Base-by-base conservation (phyloP, 1,284 basidiomycete genomes). In the Rhodotorula sp. region DNA sequence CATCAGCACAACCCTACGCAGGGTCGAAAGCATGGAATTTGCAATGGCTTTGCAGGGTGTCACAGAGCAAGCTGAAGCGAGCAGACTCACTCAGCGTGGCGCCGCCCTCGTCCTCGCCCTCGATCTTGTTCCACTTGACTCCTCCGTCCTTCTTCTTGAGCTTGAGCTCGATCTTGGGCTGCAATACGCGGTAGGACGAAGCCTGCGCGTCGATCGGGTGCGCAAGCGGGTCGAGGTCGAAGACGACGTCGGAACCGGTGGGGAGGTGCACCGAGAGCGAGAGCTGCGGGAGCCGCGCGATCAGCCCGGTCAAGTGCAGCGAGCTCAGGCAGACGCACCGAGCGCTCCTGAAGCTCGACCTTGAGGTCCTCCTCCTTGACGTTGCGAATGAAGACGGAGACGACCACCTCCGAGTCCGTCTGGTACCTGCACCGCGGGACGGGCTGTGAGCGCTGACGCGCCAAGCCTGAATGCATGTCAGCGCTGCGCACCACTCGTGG, bases 101-200 rank as follows among this genome's bases (percentile, higher is more conserved):
- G 78, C 68, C 19, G 76, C 78, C 10, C 45, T 82, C 80, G 14
- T 82, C 82, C 16, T 82, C 80, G 10, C 90, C 90, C 64, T 89
- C 83, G 41, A 94, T 84, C n/a, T 82, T 82, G 17, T 88, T 87
- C 94, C 94, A 97, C 72, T 90, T 80, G 57, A 80, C 82, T 7
- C 88, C 89, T 21, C 80, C 81, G 0, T 82, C 85, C 70, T 84
- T 82, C 82, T 93, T 94, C 48, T 79, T 82, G 41, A 93, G 84
- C 27, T 86, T 85, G 62, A 91, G 81, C 80, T 93, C 93, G 62
- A 95, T 86, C 81, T 97, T 97, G 75, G 92, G 88, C 77, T 89
- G 90, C 17, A 91, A 87, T 21, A 94, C 88, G 7, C 87, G 87
- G 81, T 84, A 90, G 34, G 85, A 85, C 77, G 88, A 87, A 71